These are phyloP conservation scores for Leptographium wingfieldii DNA, from an alignment of 2,329 filamentous ascomycete species.

Conservation along the genomic window DNA sequence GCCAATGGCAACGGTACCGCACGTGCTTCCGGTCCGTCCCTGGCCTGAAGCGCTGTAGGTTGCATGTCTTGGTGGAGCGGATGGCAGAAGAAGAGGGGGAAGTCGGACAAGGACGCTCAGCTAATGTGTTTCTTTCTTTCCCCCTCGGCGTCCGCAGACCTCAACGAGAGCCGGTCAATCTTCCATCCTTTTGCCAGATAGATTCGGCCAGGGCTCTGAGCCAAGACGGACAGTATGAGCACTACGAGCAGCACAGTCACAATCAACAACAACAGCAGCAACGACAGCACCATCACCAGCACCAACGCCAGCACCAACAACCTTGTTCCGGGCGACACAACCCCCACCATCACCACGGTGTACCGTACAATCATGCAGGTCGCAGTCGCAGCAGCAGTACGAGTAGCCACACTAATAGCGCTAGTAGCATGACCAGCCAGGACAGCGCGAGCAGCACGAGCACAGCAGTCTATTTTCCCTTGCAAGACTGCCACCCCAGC, in stretches of 20 bases:
- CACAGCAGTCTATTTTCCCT: slow-evolving; percentile 3
- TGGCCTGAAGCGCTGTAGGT: slow-evolving; percentile 13
- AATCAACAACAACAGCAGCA: neutral
- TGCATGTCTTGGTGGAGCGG: slow-evolving; percentile 1
- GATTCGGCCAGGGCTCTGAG: slow-evolving; percentile 5
- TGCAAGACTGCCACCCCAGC: neutral
- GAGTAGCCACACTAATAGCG: slow-evolving; percentile 2
- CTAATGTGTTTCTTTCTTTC: neutral
- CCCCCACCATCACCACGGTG: too few species aligned
- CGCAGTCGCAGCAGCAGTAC: neutral
- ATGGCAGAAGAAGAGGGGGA: neutral
- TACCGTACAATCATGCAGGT: neutral
- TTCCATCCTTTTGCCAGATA: slow-evolving; percentile 10
- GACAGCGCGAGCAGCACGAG: slow-evolving; percentile 1
- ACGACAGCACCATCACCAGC: neutral
- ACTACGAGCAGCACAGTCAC: neutral
- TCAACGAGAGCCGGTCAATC: slow-evolving; percentile 1
- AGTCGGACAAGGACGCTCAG: neutral
- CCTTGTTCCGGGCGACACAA: too few species aligned
- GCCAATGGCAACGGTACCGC: slow-evolving; percentile 1
- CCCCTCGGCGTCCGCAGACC: neutral
- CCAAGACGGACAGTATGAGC: slow-evolving; percentile 1
- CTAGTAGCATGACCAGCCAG: slow-evolving; percentile 7
- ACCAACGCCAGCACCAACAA: neutral
- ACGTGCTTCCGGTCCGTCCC: slow-evolving; percentile 10